Evolutionary conservation across 192 early-diverging fungal genomes (phyloP).

Genomic region (Chytriomyces sp.): DNA sequence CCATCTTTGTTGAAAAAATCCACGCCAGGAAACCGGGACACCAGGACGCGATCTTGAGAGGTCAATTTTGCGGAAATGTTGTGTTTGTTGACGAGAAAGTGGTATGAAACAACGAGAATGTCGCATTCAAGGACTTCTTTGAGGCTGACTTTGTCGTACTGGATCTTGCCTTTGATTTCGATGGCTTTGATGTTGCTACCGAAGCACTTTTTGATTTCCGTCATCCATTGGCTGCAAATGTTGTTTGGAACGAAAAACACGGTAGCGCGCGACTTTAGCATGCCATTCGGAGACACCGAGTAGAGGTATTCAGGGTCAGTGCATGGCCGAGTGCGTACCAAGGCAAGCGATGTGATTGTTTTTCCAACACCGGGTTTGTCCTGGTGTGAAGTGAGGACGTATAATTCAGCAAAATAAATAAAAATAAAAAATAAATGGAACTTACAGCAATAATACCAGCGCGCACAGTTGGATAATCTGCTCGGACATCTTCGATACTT

Average conservation of each 20-base stretch:
- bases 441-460: slow-evolving; percentile 38
- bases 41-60: not conserved
- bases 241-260: slow-evolving; percentile 30
- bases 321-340: slow-evolving; percentile 23
- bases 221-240: slow-evolving; percentile 27
- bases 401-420: not conserved
- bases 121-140: slow-evolving; percentile 14
- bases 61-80: not conserved
- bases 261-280: slow-evolving; percentile 6
- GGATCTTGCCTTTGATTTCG: slow-evolving; percentile 28
- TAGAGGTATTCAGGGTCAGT: slow-evolving; percentile 12
- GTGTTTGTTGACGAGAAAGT: slow-evolving; percentile 28
- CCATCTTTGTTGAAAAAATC: not conserved
- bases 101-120: slow-evolving; percentile 23
- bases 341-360: slow-evolving; percentile 35
- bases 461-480: not conserved
- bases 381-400: too few relatives aligned
- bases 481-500: not conserved
- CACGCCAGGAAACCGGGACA: not conserved
- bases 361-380: slow-evolving; percentile 41
- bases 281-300: not conserved
- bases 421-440: not conserved
- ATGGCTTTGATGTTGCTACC: slow-evolving; percentile 18
- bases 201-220: slow-evolving; percentile 35
- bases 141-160: not conserved